A percentile compares a stretch with the other conserved stretches of the same genome.
Evolutionary conservation across 2,329 filamentous ascomycete species (phyloP).

Genomic region (Calonectria montana): DNA sequence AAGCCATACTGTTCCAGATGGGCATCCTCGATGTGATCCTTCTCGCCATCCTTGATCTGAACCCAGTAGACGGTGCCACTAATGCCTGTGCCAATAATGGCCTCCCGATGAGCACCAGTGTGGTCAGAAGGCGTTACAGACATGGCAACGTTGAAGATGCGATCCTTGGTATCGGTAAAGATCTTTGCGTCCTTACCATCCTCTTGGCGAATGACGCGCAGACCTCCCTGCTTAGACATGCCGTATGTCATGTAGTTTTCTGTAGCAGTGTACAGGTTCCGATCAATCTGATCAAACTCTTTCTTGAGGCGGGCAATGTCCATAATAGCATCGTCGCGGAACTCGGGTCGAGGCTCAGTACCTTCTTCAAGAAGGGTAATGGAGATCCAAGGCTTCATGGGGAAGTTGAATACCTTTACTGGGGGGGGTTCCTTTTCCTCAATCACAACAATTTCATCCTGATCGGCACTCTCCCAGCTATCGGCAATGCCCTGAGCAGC

Average conservation of each 20-base stretch:
- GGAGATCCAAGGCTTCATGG: conserved; percentile 95
- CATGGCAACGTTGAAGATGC: conserved; percentile 93
- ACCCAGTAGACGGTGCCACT: conserved; percentile 98
- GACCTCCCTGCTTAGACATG: conserved; percentile 90
- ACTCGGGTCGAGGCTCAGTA: conserved; percentile 67
- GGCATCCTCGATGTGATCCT: conserved; percentile 82
- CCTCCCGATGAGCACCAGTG: conserved; percentile 73
- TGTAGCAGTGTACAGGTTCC: conserved; percentile 89
- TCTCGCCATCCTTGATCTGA: conserved; percentile 79
- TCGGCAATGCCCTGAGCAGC: conserved; percentile 75
- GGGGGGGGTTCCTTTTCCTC: conserved; percentile 74
- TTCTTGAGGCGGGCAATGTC: conserved; percentile 96
- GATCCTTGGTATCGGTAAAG: conserved; percentile 90
- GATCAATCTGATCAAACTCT: conserved; percentile 96
- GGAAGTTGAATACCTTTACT: conserved; percentile 92
- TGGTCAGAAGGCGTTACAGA: conserved; percentile 74
- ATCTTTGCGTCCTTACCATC: conserved; percentile 92
- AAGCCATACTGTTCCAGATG: conserved; percentile 88
- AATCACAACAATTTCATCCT: conserved; percentile 72
- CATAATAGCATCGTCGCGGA: conserved; percentile 85
- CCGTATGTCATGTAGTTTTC: conserved; percentile 94
- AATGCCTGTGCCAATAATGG: conserved; percentile 91
- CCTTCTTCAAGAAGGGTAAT: conserved; percentile 77
- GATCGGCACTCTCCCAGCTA: conserved; percentile 90
- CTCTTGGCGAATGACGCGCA: conserved; percentile 93